A percentile compares a stretch with the other conserved stretches of the same genome.
phyloP scores from a whole-genome alignment of 768 basidiomycete genomes.

The Pulveroboletus ravenelii region DNA sequence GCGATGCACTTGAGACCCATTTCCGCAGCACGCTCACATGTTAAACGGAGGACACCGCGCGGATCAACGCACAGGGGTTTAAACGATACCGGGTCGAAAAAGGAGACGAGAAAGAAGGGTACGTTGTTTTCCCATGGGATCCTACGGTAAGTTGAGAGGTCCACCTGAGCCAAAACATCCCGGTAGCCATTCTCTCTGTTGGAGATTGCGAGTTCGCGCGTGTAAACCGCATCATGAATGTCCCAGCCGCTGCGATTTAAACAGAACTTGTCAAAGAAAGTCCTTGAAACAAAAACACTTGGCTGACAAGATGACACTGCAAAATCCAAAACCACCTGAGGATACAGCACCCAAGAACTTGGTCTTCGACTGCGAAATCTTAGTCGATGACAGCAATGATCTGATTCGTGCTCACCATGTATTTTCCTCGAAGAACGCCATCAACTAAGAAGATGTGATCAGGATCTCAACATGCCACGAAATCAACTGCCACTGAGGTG shows the following conservation, averaged over 20 bases:
- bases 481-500: neutral
- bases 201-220: conserved; percentile 81
- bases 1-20: conserved; percentile 62
- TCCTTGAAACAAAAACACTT: neutral
- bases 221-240: conserved; percentile 84
- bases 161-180: conserved; percentile 82
- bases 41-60: conserved; percentile 67
- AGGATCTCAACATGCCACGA: conserved; percentile 3
- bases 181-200: conserved; percentile 90
- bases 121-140: conserved; percentile 91
- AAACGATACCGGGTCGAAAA: conserved; percentile 81
- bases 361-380: conserved; percentile 64
- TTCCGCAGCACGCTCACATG: conserved; percentile 46
- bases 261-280: neutral
- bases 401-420: conserved; percentile 53
- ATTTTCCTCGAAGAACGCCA: conserved; percentile 92
- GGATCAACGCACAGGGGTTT: conserved; percentile 80
- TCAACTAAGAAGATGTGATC: conserved; percentile 54
- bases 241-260: conserved; percentile 70
- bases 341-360: conserved; percentile 84
- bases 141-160: conserved; percentile 80
- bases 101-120: conserved; percentile 90
- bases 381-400: conserved; percentile 4
- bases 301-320: conserved; percentile 84
- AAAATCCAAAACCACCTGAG: conserved; percentile 87